phyloP scores from a whole-genome alignment of 768 basidiomycete species.

The Ramaria sp. region DNA sequence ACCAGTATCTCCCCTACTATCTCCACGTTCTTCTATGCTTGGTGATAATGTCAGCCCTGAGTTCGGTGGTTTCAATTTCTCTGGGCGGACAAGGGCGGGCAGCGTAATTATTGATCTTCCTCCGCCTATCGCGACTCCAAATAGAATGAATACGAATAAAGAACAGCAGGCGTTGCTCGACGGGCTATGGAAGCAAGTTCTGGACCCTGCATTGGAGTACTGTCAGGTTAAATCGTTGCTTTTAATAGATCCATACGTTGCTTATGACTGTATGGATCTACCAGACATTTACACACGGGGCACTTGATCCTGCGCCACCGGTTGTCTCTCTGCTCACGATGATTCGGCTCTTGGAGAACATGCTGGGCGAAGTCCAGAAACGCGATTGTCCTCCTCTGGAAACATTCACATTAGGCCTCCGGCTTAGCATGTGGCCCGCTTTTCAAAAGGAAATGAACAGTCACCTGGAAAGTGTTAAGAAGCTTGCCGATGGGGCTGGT shows the following conservation, averaged over 20 bases:
- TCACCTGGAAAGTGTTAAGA: conserved; percentile 74
- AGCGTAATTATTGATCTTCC: not conserved
- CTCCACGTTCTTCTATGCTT: conserved; percentile 19
- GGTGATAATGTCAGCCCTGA: not conserved
- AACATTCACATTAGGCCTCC: conserved; percentile 67
- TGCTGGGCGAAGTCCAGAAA: conserved; percentile 63
- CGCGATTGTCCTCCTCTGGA: conserved; percentile 75
- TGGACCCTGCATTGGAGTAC: conserved; percentile 87
- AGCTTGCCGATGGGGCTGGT: conserved; percentile 59
- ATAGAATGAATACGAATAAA: conserved; percentile 23
- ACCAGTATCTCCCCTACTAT: conserved; percentile 23
- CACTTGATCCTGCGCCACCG: conserved; percentile 66
- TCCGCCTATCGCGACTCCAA: not conserved
- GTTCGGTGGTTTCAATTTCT: not conserved
- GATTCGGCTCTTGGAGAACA: conserved; percentile 81
- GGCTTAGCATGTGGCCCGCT: conserved; percentile 85
- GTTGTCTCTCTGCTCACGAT: conserved; percentile 75
- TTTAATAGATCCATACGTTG: not conserved
- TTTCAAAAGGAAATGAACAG: conserved; percentile 86
- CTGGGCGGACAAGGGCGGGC: not conserved
- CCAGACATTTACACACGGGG: conserved; percentile 57
- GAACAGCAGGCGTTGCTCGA: conserved; percentile 51
- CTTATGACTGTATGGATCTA: not conserved
- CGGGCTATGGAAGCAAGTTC: conserved; percentile 80
- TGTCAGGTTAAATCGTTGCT: conserved; percentile 41